Evolutionary conservation across 306 rosid genomes (phyloP), one percentile per base, ranked within the genome.

Genomic region (Begonia peltatifolia): DNA sequence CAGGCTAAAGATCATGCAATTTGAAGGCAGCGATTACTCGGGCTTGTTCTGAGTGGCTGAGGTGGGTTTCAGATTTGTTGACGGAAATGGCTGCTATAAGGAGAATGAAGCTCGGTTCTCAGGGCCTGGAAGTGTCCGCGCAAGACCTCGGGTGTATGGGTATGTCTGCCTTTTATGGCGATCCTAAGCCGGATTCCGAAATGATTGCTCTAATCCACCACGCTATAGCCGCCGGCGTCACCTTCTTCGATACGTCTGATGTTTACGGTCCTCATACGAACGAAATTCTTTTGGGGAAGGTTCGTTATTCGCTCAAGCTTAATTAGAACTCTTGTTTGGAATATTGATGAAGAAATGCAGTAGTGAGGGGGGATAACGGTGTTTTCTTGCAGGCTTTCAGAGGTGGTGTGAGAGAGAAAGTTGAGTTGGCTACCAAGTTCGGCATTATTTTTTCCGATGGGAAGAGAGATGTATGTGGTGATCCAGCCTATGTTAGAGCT

Each of bases 111-210:
- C 60, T 80, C 41, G 83, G 80, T 1, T 80, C 83, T 11, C 68
- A 76, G 20, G 83, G 87, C 12, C 43, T 80, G 36, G 83, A 73
- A 48, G 83, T 74, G 5, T 78, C 90, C 0, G 52, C 52, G 2
- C 83, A 82, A 30, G 90, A 83, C 48, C 74, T 82, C 36, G 85
- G 90, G 1, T 82, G 93, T 56, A 71, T 77, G 88, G 65, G 78
- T 6, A 82, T 86, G 95, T 73, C 93, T 12, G 62, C 65, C 38
- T 59, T 17, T 75, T 82, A 79, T 36, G 87, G 83, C 6, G 63
- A 80, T 56, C 75, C 79, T 0, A 82, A 86, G 55, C 93, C 95
- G 1, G 80, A 79, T 1, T 3, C 74, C 3, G 87, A 84, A 42
- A 78, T 81, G 94, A 70, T 84, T 14, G 41, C 67, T 16, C 87